Base-by-base conservation (phyloP, 768 basidiomycete species). In the Termitomyces sp. region DNA sequence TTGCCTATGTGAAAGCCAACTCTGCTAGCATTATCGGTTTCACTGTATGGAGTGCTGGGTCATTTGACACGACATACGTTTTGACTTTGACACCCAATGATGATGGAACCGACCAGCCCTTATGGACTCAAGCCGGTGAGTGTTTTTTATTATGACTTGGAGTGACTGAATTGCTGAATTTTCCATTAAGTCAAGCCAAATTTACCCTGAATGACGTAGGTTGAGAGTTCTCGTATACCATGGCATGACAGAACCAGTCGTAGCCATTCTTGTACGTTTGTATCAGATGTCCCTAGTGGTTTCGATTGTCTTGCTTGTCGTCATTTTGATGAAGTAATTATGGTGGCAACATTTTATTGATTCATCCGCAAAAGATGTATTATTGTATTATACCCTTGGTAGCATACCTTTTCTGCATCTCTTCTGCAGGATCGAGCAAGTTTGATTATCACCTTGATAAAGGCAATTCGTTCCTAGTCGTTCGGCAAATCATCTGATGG, bases 21-120 rank as follows among this genome's bases (percentile, higher is more conserved):
- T 76, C 74, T 54, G 70, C 71, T 25, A 73, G 63, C 37, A 70
- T 80, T 43, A 67, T 72, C 37, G 82, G 82, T n/a, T 84, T 80
- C 71, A 70, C 78, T 19, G 71, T 77, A 35, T 82, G 80, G 82
- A 71, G 77, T 57, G 82, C 76, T 39, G 80, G 81, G 43, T 69
- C 76, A 3, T 84, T 82, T 66, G 75, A 75, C 56, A 73, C 78
- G 1, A 73, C 69, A 48, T 83, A 83, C 64, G 70, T 70, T n/a
- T 71, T 82, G 46, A 73, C 76, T 25, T 67, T 80, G 46, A 78
- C 76, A 10, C 82, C 82, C 21, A 74, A 73, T 66, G 58, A 73
- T 21, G 69, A 79, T 61, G 77, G 78, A 46, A 68, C 73, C 34
- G 79, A 80, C 62, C 77, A 79, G 63, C 75, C 74, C 19, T 61